Base-by-base conservation (phyloP, 2,329 filamentous ascomycete genomes). In the Falciphora oryzae region DNA sequence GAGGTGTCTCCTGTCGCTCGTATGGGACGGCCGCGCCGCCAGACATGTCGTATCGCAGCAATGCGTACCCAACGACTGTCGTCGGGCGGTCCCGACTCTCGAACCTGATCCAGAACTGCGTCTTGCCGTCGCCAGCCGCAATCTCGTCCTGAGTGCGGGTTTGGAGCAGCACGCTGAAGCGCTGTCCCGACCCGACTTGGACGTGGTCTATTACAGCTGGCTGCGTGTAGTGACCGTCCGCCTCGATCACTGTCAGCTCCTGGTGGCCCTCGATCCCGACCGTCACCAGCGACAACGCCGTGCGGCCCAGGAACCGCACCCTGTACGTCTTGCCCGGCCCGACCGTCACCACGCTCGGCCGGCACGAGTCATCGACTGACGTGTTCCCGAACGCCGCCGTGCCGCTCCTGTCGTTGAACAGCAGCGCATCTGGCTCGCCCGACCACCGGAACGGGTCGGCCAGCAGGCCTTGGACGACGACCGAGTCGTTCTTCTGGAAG, bases 251-350 rank as follows among this genome's bases (percentile, higher is more conserved):
- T 0, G 79, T 80, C 56, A 89, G 71, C 13, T 81, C 75, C 1
- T 76, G 69, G 68, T 90, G 87, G 7, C 72, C 80, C 66, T 88
- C 84, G 57, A 90, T 81, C 0, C 77, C 85, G 3, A 87, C 68
- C 1, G 80, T 79, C 25, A 56, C 61, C 2, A 57, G 28, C 28
- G 61, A 62, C 61, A 62, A 11, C 4, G 61, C 61, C 0, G 81
- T 83, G 0, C 73, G 79, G 4, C 85, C 85, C 58, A 90, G 81
- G 69, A 87, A 84, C 13, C 88, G 80, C 63, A 90, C 73, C 1
- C 86, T 80, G 69, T 90, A 90, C 0, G 81, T 85, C 70, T 81
- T 85, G 14, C 78, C 82, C 0, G 87, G 84, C 53, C 87, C 75
- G 11, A 90, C 83, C 7, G 83, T 78, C 10, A 90, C 83, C 4